These are phyloP conservation scores for Filobasidium floriforme DNA, from an alignment of 768 basidiomycete species.

Conservation along the genomic window DNA sequence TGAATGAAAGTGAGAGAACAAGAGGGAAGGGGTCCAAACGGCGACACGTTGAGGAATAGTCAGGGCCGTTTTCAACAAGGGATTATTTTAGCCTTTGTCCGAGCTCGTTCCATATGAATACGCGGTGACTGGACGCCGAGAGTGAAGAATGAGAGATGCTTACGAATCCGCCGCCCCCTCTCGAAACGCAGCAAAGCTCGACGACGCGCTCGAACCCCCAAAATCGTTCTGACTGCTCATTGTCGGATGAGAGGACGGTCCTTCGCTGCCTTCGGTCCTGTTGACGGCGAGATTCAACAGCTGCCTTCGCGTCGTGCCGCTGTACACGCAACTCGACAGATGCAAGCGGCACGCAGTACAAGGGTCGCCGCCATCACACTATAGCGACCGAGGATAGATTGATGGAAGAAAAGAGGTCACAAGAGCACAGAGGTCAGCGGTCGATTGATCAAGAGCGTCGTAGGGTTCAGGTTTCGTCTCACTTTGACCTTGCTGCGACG, in stretches of 20 bases:
- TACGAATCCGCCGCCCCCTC: neutral
- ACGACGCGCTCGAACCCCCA: conserved; percentile 7
- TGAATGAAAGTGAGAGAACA: too few relatives aligned
- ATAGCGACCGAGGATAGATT: neutral
- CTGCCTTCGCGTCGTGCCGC: conserved; percentile 18
- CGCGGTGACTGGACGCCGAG: too few relatives aligned
- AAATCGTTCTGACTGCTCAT: neutral
- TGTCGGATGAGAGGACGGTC: neutral
- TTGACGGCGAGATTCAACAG: conserved; percentile 10
- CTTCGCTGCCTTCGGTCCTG: neutral
- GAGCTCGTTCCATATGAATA: too few relatives aligned
- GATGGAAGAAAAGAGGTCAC: neutral
- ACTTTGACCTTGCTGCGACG: conserved; percentile 21
- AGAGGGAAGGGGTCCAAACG: too few relatives aligned
- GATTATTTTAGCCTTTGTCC: too few relatives aligned
- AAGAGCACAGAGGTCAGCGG: too few relatives aligned
- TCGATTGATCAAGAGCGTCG: neutral
- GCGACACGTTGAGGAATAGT: too few relatives aligned
- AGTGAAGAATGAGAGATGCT: too few relatives aligned
- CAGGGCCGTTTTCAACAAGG: too few relatives aligned
- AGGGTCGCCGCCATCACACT: conserved; percentile 23
- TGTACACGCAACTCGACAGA: conserved; percentile 17
- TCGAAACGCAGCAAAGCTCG: neutral
- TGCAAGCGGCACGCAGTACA: conserved; percentile 19
- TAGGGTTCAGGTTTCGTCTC: neutral